Conservation (phyloP, 257 asterid species). For the Solanum sparsipilum region DNA sequence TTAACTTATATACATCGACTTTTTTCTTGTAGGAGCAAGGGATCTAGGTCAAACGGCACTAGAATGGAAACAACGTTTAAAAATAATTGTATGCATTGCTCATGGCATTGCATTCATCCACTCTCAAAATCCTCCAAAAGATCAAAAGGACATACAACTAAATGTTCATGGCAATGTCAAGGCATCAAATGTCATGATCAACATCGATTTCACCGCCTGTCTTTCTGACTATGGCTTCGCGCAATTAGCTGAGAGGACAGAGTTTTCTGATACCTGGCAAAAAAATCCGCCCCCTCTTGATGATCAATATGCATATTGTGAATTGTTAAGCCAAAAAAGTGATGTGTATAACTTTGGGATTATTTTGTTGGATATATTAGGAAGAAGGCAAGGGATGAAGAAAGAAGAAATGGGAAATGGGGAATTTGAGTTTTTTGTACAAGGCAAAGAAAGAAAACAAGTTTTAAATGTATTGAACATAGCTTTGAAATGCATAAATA, state of each 20-base stretch:
- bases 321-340: slow-evolving; percentile 14
- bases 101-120: slow-evolving; percentile 41
- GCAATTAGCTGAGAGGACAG: slow-evolving; percentile 31
- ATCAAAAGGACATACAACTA: slow-evolving; percentile 14
- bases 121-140: slow-evolving; percentile 24
- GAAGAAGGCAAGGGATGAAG: slow-evolving; percentile 7
- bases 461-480: slow-evolving; percentile 14
- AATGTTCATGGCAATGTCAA: slow-evolving; percentile 53
- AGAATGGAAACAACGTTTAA: slow-evolving; percentile 37
- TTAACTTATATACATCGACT: neutral
- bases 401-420: neutral
- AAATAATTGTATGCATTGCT: slow-evolving; percentile 24
- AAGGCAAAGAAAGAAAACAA: slow-evolving; percentile 12
- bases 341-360: slow-evolving; percentile 47
- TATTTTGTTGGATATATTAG: slow-evolving; percentile 34
- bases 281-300: neutral
- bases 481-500: slow-evolving; percentile 25
- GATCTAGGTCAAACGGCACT: slow-evolving; percentile 39
- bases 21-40: slow-evolving; percentile 22
- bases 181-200: slow-evolving; percentile 41
- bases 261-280: slow-evolving; percentile 18
- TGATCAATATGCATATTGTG: neutral
- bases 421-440: slow-evolving; percentile 13
- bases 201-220: slow-evolving; percentile 35
- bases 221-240: slow-evolving; percentile 39